phyloP scores from a whole-genome alignment of 176 grass and related monocot species.

The Pharus latifolius region DNA sequence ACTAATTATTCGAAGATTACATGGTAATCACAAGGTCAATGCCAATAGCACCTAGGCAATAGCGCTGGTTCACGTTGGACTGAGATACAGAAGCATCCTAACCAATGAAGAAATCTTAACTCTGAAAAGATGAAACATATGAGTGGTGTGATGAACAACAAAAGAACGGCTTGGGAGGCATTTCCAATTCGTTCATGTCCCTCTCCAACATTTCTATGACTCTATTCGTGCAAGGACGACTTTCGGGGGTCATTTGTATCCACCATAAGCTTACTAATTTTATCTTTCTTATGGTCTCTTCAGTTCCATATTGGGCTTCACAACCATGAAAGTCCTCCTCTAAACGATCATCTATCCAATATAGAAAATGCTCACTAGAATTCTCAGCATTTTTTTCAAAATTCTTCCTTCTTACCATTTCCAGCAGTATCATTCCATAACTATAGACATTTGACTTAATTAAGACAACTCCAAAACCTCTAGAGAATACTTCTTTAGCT shows the following conservation, averaged over 20 bases:
- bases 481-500: slow-evolving; percentile 53
- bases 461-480: slow-evolving; percentile 23
- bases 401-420: slow-evolving; percentile 38
- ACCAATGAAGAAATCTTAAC: background rate
- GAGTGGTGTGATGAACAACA: background rate
- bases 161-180: slow-evolving; percentile 31
- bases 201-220: slow-evolving; percentile 62
- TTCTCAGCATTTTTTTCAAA: background rate
- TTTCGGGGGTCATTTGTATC: slow-evolving; percentile 33
- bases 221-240: slow-evolving; percentile 34
- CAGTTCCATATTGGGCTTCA: background rate
- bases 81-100: too few species aligned
- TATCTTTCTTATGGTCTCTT: slow-evolving; percentile 32
- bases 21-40: too few species aligned
- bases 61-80: too few species aligned
- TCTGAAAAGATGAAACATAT: background rate
- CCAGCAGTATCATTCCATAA: slow-evolving; percentile 49
- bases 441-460: slow-evolving; percentile 64
- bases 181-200: slow-evolving; percentile 18
- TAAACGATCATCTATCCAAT: slow-evolving; percentile 33
- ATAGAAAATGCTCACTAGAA: slow-evolving; percentile 17
- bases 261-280: slow-evolving; percentile 35
- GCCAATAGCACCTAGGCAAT: too few species aligned
- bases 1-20: too few species aligned
- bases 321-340: background rate